Conservation (phyloP, 2,329 filamentous ascomycete genomes). For the Aspergillus fischeri region DNA sequence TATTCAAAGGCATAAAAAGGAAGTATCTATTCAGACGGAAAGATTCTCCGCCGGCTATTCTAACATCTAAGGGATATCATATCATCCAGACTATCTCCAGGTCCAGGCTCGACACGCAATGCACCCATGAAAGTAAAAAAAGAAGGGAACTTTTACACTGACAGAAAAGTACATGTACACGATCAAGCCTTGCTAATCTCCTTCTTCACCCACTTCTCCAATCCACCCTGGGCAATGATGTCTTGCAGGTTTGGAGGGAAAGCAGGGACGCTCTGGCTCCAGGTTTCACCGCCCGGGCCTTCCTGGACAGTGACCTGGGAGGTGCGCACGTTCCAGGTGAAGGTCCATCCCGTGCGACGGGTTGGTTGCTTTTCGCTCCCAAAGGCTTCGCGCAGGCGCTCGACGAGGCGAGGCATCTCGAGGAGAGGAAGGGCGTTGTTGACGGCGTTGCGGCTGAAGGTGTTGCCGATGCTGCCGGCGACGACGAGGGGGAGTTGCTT, state of each 20-base stretch:
- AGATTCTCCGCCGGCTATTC: background rate
- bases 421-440: conserved; percentile 39
- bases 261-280: conserved; percentile 79
- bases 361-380: conserved; percentile 49
- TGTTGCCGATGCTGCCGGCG: conserved; percentile 76
- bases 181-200: conserved; percentile 46
- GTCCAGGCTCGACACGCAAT: background rate
- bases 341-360: conserved; percentile 74
- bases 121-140: background rate
- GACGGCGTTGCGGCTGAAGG: conserved; percentile 63
- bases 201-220: conserved; percentile 78
- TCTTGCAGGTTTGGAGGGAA: conserved; percentile 82
- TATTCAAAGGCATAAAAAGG: background rate
- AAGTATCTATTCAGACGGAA: background rate
- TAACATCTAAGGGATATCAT: background rate
- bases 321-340: conserved; percentile 74
- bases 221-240: conserved; percentile 71
- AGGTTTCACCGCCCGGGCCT: conserved; percentile 61
- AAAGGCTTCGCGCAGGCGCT: conserved; percentile 31
- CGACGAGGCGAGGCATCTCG: conserved; percentile 34
- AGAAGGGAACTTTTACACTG: background rate
- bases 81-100: background rate
- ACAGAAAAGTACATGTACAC: background rate
- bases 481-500: conserved; percentile 77
- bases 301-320: conserved; percentile 69